These are phyloP conservation scores for Anastatica hierochuntica DNA, from an alignment of 345 rosid genomes.

Conservation along the genomic window DNA sequence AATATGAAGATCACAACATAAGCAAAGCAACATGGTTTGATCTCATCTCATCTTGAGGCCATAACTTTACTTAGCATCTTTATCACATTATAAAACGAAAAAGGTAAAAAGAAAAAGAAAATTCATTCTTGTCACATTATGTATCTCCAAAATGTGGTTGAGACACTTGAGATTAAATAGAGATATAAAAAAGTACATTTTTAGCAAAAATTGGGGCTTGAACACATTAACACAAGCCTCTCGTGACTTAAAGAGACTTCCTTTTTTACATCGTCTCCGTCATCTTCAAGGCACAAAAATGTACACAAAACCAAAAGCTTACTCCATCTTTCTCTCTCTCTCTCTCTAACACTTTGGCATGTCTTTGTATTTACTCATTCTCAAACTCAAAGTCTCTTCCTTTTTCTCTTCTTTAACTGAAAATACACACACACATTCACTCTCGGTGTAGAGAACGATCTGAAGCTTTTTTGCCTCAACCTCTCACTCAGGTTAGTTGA, in stretches of 20 bases:
- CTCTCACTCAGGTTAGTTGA: slow-evolving; percentile 16
- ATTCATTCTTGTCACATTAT: neutral
- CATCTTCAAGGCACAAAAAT: slow-evolving; percentile 21
- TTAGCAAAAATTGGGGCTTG: no score
- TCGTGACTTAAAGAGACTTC: slow-evolving; percentile 13
- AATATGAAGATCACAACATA: slow-evolving; percentile 4
- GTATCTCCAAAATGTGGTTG: slow-evolving; percentile 6
- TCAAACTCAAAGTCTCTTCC: slow-evolving; percentile 1
- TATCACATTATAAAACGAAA: no score
- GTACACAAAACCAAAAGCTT: slow-evolving; percentile 20
- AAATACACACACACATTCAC: neutral
- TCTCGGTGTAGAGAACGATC: neutral
- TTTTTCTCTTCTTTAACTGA: slow-evolving; percentile 1
- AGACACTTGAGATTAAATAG: neutral
- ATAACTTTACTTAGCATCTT: neutral
- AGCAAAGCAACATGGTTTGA: neutral
- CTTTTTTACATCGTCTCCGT: slow-evolving; percentile 13
- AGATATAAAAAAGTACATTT: no score
- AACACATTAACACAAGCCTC: slow-evolving; percentile 4
- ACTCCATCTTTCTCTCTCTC: slow-evolving; percentile 3
- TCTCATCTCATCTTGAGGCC: neutral
- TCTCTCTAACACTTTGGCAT: slow-evolving; percentile 12
- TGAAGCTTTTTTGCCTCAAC: neutral
- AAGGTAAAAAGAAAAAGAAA: neutral
- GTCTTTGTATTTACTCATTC: slow-evolving; percentile 17